phyloP scores from a whole-genome alignment of 331 rosid species.

The Spiraea crenata region DNA sequence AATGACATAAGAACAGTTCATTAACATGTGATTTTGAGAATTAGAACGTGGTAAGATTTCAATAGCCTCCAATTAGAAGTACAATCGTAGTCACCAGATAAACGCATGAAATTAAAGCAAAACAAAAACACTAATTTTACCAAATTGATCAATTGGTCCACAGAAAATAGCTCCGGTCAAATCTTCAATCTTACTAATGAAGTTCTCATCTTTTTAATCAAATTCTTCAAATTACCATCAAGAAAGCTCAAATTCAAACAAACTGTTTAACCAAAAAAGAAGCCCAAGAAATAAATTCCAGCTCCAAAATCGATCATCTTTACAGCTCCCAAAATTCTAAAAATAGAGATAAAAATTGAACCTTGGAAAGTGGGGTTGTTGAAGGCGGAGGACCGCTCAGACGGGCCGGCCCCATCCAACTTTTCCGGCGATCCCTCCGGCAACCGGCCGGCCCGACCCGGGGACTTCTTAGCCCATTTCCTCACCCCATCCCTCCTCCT shows the following conservation, averaged over 20 bases:
- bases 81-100: not conserved
- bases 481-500: constrained; percentile 44
- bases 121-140: not conserved
- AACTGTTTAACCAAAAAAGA: constrained; percentile 17
- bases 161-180: not conserved
- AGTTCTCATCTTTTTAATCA: not conserved
- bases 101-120: not conserved
- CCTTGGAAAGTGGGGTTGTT: constrained; percentile 75
- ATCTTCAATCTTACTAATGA: not conserved
- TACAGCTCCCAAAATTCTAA: constrained; percentile 3
- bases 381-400: constrained; percentile 49
- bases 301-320: not conserved
- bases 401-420: constrained; percentile 28
- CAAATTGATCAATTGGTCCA: not conserved
- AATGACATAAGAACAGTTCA: constrained; percentile 1
- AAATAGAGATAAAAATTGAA: constrained; percentile 15
- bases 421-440: constrained; percentile 58
- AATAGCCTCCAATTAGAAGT: not conserved
- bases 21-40: constrained; percentile 6
- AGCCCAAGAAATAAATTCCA: not conserved
- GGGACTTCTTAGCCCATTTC: constrained; percentile 45
- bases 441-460: constrained; percentile 32
- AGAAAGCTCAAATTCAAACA: constrained; percentile 10
- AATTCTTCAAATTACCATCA: not conserved
- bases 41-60: constrained; percentile 8